Base-by-base conservation (phyloP, 1,139 yeast genomes). In the Blastobotrys persicus region DNA sequence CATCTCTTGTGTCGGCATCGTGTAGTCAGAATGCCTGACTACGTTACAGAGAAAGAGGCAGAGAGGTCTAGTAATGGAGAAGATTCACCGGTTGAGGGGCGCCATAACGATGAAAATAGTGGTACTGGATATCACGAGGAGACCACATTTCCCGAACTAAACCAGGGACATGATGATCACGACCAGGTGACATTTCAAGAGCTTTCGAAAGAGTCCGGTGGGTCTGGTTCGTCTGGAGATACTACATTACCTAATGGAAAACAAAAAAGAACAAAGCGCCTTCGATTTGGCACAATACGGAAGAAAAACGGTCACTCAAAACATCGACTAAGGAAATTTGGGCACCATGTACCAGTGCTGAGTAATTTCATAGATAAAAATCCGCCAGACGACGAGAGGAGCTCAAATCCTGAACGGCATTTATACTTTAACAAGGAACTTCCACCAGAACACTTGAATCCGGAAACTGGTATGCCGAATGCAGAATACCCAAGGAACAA, bases 401-500 rank as follows among this genome's bases (percentile, higher is more conserved):
- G 49, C 16, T 49, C 57, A 13, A 37, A 46, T 4, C 46, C 34
- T 12, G 34, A 31, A 13, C 34, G 34, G n/a, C 34, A 13, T 11
- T 12, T 31, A 31, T 88, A 79, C 54, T 78, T 84, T 74, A 89
- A 89, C 67, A 67, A 79, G 64, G 77, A 79, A 1, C 71, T 91
- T 46, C 96, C 96, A 0, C 72, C 72, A 2, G 80, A 82, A 26
- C 70, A 75, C 64, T 52, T 81, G 16, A 86, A 85, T 57, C 59
- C 60, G 9, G 82, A 77, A 43, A 75, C 81, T 4, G 88, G 88
- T 13, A 68, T 74, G 49, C 94, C 95, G 0, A 59, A 72, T 4
- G 62, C 69, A 9, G 57, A 63, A 12, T 92, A 84, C 65, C 83
- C 95, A 2, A 78, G 96, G 65, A 92, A 92, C 72, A 92, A 92